Base-by-base conservation (phyloP, 148 eudicot species). In the Pharnaceum exiguum region DNA sequence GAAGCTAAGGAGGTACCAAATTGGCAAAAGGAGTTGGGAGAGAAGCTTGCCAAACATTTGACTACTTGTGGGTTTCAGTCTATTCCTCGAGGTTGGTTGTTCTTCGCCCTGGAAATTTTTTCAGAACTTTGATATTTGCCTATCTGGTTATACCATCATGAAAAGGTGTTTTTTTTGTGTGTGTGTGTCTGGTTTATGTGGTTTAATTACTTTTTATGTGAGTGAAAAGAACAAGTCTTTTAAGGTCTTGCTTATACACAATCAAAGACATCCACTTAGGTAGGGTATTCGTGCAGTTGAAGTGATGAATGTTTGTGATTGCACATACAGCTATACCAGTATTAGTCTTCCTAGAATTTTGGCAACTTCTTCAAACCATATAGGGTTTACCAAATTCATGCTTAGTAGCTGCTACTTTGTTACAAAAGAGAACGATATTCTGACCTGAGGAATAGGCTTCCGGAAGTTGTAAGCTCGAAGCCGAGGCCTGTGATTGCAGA, bases 41-140 rank as follows among this genome's bases (percentile, higher is more conserved):
- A 81, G 63, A 62, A 71, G 57, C 90, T 93, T 36, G 99, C 99
- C 19, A 79, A 75, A 68, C 95, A 93, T 71, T 83, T 93, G 83
- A 88, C 89, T 13, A 80, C 58, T 49, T 85, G 91, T 68, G 99
- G 99, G 38, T 93, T 85, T 62, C 67, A 71, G 62, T 85, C 99
- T 23, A 89, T 79, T 38, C 81, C 82, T 64, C 81, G 91, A 77
- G 96, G 99, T 89, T 65, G 68, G 66, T 32, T 46, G 19, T 53
- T 24, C 35, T 29, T 57, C 21, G 3, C 29, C 29, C 13, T 2
- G n/a, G 10, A 13, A 45, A 18, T 35, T 1, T 45, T n/a, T 27
- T 54, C 26, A 5, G 19, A 45, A 42, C 60, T 4, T 37, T 32
- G 26, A 19, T 12, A 22, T 27, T 1, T 37, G 5, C 2, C 9